Evolutionary conservation across 306 rosid genomes (phyloP).

Genomic region (Ziziphus jujuba): DNA sequence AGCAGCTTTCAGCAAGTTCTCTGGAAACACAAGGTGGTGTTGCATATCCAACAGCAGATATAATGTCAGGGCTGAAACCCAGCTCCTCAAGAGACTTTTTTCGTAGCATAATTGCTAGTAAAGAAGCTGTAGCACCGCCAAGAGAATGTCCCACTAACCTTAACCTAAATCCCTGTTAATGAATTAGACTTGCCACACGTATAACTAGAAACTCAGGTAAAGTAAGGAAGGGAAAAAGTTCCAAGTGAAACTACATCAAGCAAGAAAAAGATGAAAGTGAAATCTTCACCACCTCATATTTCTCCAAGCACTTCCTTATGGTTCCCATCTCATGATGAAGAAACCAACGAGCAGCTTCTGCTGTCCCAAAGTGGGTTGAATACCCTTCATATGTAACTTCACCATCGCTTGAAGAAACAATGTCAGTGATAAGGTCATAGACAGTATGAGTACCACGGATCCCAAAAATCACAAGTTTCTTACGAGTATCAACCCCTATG

Average conservation of each 20-base stretch:
- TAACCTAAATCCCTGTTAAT: conserved; percentile 89
- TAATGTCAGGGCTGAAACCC: conserved; percentile 84
- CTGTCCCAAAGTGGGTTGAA: conserved; percentile 88
- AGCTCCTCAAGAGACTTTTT: conserved; percentile 77
- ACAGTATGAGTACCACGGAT: conserved; percentile 93
- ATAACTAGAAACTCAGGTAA: conserved; percentile 9
- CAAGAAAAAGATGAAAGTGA: conserved; percentile 14
- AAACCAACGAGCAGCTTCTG: conserved; percentile 96
- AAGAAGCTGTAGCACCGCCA: conserved; percentile 92
- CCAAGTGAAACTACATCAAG: background rate
- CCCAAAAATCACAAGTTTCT: conserved; percentile 76
- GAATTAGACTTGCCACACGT: conserved; percentile 44
- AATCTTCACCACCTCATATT: conserved; percentile 63
- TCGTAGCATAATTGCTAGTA: conserved; percentile 81
- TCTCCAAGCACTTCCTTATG: conserved; percentile 64
- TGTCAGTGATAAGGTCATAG: conserved; percentile 87
- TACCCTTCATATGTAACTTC: conserved; percentile 85
- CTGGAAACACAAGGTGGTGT: conserved; percentile 89
- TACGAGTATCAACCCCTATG: conserved; percentile 73
- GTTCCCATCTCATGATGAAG: conserved; percentile 69
- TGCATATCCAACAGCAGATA: conserved; percentile 80
- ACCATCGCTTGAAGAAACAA: conserved; percentile 65
- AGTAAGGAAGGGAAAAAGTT: conserved; percentile 10
- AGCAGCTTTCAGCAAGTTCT: conserved; percentile 87
- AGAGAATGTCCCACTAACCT: conserved; percentile 97